These are phyloP conservation scores for Petunia axillaris DNA, from an alignment of 257 asterid species.

Conservation along the genomic window DNA sequence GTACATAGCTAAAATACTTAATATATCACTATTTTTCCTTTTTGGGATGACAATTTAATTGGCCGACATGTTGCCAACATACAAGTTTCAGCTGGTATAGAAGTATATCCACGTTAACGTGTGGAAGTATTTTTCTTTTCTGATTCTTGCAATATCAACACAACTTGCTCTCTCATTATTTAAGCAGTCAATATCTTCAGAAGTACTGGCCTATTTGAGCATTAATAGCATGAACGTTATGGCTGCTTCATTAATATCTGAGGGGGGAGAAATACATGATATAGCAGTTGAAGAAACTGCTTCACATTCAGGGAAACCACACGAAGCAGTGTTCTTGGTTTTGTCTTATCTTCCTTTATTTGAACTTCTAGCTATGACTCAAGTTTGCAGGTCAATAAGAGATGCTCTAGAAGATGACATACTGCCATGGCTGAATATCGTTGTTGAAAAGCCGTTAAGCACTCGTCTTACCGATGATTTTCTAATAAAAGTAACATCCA, in stretches of 20 bases:
- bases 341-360: slow-evolving; percentile 65
- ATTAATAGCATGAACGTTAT: background rate
- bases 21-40: too few species aligned
- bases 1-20: too few species aligned
- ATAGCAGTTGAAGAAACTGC: background rate
- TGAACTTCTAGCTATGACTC: slow-evolving; percentile 54
- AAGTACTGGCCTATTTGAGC: background rate
- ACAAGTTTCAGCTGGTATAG: background rate
- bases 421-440: slow-evolving; percentile 67
- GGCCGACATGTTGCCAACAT: background rate
- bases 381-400: slow-evolving; percentile 68
- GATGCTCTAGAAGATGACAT: slow-evolving; percentile 61
- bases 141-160: background rate
- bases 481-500: slow-evolving; percentile 52
- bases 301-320: slow-evolving; percentile 30
- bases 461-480: slow-evolving; percentile 47
- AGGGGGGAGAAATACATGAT: slow-evolving; percentile 5
- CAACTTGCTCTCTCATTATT: background rate
- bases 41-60: too few species aligned
- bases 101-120: background rate
- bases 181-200: background rate
- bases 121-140: background rate
- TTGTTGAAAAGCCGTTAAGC: slow-evolving; percentile 59
- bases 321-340: slow-evolving; percentile 67
- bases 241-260: slow-evolving; percentile 27